Evolutionary conservation across 2,329 filamentous ascomycete species (phyloP).

Genomic region (Exophiala viscosa): DNA sequence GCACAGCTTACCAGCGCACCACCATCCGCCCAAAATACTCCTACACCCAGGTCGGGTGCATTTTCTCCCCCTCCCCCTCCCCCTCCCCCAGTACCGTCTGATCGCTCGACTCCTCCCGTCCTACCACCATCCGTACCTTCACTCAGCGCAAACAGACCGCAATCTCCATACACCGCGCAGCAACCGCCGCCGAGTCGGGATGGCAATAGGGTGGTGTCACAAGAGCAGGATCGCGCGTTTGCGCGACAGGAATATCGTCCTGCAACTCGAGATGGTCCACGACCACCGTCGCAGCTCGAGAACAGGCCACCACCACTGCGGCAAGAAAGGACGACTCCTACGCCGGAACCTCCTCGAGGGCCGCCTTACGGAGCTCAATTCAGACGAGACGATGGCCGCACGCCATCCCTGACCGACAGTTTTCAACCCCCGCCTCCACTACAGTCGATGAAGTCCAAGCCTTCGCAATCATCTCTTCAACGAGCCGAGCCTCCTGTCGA

Average conservation of each 20-base stretch:
- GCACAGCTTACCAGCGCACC: conserved; percentile 66
- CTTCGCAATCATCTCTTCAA: conserved; percentile 19
- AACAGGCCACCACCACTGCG: conserved; percentile 8
- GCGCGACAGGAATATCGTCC: conserved; percentile 15
- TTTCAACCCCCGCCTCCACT: conserved; percentile 15
- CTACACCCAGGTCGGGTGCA: conserved; percentile 26
- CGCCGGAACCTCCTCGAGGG: conserved; percentile 9
- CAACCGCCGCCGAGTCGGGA: conserved; percentile 18
- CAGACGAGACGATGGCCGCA: conserved; percentile 13
- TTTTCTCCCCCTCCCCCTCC: conserved; percentile 26
- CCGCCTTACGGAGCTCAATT: conserved; percentile 15
- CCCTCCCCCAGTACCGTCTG: conserved; percentile 27
- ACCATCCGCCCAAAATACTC: conserved; percentile 12
- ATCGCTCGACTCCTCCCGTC: conserved; percentile 14
- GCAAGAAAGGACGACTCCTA: conserved; percentile 4
- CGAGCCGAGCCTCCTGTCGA: conserved; percentile 11
- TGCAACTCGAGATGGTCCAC: conserved; percentile 13
- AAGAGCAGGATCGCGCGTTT: conserved; percentile 13
- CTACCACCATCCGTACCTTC: conserved; percentile 17
- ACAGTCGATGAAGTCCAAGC: conserved; percentile 20
- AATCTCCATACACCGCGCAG: conserved; percentile 20
- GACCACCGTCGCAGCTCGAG: conserved; percentile 16
- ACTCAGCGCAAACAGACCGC: conserved; percentile 16
- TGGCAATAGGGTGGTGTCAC: conserved; percentile 8
- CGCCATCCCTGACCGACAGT: conserved; percentile 13